Percentiles rank a stretch among this genome's conserved stretches.
Conservation (phyloP, 2,329 filamentous ascomycete species). For the Fusarium continuum region DNA sequence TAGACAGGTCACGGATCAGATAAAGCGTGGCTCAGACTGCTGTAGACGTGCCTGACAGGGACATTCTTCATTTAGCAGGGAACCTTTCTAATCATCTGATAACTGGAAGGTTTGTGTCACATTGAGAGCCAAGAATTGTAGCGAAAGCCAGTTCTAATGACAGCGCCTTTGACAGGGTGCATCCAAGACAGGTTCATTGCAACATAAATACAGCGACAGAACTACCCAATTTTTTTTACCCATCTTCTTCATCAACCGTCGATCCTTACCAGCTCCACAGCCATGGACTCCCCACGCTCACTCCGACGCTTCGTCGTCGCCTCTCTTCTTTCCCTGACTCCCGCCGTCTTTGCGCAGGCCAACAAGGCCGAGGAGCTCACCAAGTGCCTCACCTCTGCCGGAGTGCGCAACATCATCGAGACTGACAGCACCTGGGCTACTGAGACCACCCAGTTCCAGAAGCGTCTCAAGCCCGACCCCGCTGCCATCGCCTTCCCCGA, state of each 20-base stretch:
- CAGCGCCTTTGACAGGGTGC: no score
- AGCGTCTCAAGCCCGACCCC: constrained; percentile 33
- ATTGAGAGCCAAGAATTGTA: neutral
- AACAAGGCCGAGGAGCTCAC: constrained; percentile 13
- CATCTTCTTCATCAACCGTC: neutral
- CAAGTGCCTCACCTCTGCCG: constrained; percentile 26
- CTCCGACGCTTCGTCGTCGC: constrained; percentile 8
- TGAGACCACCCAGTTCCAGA: constrained; percentile 35
- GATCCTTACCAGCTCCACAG: neutral
- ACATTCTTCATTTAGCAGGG: neutral
- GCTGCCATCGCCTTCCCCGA: constrained; percentile 36
- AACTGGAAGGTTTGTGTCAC: neutral
- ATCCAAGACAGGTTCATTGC: neutral
- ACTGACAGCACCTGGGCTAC: constrained; percentile 29
- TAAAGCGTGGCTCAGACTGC: constrained; percentile 2
- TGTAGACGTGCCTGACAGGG: neutral
- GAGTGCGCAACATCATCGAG: constrained; percentile 32
- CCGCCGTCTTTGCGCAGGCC: neutral
- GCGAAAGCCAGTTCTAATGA: no score
- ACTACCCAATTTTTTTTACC: neutral
- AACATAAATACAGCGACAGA: constrained; percentile 2
- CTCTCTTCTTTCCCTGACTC: neutral
- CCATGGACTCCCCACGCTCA: constrained; percentile 4
- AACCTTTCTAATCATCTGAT: no score
- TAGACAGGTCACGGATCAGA: no score